Percentiles rank a stretch among this genome's conserved stretches.
Conservation (phyloP, 1,139 yeast species). For the Debaryomyces psychrophilus region DNA sequence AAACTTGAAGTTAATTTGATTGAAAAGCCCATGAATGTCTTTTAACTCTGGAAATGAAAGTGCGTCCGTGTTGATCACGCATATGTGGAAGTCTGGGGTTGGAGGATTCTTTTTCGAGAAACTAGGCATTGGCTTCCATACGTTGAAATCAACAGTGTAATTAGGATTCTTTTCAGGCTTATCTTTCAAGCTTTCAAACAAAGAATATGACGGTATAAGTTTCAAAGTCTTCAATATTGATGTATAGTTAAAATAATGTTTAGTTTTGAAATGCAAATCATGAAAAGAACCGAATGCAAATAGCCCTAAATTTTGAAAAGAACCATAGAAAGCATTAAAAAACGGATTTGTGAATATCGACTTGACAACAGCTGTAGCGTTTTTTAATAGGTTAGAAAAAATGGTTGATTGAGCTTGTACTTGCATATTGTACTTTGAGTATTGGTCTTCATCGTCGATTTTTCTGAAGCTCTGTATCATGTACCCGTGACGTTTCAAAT, state of each 20-base stretch:
- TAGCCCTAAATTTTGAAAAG: constrained; percentile 14
- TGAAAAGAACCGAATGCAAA: constrained; percentile 18
- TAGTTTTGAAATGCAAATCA: constrained; percentile 21
- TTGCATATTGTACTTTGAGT: constrained; percentile 12
- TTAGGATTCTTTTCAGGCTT: constrained; percentile 6
- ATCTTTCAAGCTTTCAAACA: constrained; percentile 22
- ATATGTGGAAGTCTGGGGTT: constrained; percentile 73
- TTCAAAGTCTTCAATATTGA: constrained; percentile 43
- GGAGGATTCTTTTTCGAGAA: constrained; percentile 76
- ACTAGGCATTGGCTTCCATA: constrained; percentile 81
- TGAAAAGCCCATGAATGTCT: constrained; percentile 38
- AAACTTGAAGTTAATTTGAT: constrained; percentile 21
- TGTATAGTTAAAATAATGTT: constrained; percentile 40
- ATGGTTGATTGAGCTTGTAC: not conserved
- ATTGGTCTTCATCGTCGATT: constrained; percentile 12
- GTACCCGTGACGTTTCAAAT: constrained; percentile 80
- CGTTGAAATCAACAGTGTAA: constrained; percentile 51
- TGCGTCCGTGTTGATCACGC: constrained; percentile 56
- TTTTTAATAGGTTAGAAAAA: not conserved
- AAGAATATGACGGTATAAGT: constrained; percentile 33
- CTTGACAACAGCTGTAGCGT: not conserved
- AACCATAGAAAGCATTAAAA: not conserved
- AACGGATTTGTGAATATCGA: not conserved
- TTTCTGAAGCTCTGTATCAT: constrained; percentile 50
- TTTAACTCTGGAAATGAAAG: constrained; percentile 55